Conservation (phyloP, 805 yeast genomes). For the Barnettozyma populi region DNA sequence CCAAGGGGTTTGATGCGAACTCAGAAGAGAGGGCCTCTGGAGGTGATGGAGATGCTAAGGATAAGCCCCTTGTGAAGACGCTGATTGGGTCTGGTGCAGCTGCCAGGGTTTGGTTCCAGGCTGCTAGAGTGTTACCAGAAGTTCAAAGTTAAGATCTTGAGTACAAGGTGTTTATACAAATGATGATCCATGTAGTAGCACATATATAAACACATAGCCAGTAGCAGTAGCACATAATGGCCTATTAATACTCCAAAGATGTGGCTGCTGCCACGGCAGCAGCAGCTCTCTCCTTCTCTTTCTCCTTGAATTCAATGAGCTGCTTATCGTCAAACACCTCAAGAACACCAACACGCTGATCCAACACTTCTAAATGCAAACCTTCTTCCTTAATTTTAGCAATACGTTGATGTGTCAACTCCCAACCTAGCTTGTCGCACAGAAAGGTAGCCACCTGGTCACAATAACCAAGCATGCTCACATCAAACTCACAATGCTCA, state of each 20-base stretch:
- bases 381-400: conserved; percentile 30
- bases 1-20: conserved; percentile 44
- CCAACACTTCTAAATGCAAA: conserved; percentile 25
- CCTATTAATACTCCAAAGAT: neutral
- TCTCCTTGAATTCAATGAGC: conserved; percentile 10
- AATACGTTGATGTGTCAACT: conserved; percentile 50
- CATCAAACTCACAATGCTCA: conserved; percentile 72
- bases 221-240: neutral
- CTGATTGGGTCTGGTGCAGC: conserved; percentile 64
- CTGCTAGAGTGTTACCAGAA: conserved; percentile 48
- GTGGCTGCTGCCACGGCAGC: neutral
- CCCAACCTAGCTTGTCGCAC: conserved; percentile 53
- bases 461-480: conserved; percentile 70
- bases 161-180: neutral
- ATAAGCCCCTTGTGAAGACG: conserved; percentile 39
- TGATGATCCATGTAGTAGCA: neutral
- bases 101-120: conserved; percentile 64
- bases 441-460: conserved; percentile 75
- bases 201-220: neutral
- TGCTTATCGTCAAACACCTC: conserved; percentile 28
- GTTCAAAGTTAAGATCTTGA: neutral
- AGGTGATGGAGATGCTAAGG: conserved; percentile 32
- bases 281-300: conserved; percentile 4
- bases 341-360: conserved; percentile 31
- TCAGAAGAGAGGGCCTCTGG: conserved; percentile 44